phyloP scores from a whole-genome alignment of 805 yeast species.

The Saccharomycopsis synnaedendra region DNA sequence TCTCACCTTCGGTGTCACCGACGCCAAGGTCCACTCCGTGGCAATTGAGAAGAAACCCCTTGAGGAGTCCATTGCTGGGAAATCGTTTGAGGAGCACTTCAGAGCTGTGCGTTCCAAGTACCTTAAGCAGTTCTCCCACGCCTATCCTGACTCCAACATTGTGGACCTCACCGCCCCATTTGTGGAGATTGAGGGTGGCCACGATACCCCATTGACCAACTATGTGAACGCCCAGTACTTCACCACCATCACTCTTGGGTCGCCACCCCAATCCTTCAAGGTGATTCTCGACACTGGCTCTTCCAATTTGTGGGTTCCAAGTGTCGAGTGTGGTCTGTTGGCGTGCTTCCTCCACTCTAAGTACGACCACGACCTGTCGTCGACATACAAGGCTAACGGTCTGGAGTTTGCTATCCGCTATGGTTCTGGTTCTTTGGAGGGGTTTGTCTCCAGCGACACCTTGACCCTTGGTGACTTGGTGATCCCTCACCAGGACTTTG shows the following conservation, averaged over 20 bases:
- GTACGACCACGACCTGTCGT: conserved; percentile 76
- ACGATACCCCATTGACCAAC: conserved; percentile 80
- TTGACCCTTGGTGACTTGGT: conserved; percentile 72
- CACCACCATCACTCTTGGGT: conserved; percentile 83
- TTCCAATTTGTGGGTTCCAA: conserved; percentile 95
- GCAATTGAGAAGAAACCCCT: conserved; percentile 48
- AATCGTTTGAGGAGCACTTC: conserved; percentile 41
- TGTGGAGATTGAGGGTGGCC: conserved; percentile 30
- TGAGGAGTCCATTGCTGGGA: conserved; percentile 43
- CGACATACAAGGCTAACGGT: conserved; percentile 81
- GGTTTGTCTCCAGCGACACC: conserved; percentile 81
- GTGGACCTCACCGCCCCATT: conserved; percentile 6
- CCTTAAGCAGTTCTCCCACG: conserved; percentile 34
- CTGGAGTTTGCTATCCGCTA: conserved; percentile 75
- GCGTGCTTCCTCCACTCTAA: conserved; percentile 93
- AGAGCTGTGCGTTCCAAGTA: conserved; percentile 53
- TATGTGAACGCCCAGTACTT: conserved; percentile 94
- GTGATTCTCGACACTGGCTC: conserved; percentile 95
- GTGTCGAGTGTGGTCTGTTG: conserved; percentile 77
- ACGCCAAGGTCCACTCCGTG: conserved; percentile 43
- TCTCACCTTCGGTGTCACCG: conserved; percentile 20
- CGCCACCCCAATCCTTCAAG: conserved; percentile 89
- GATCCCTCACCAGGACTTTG: conserved; percentile 86
- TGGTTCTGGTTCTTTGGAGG: conserved; percentile 90
- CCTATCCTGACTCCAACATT: conserved; percentile 28